Conservation (phyloP, 2,329 filamentous ascomycete species). For the Ilyonectria sp. region DNA sequence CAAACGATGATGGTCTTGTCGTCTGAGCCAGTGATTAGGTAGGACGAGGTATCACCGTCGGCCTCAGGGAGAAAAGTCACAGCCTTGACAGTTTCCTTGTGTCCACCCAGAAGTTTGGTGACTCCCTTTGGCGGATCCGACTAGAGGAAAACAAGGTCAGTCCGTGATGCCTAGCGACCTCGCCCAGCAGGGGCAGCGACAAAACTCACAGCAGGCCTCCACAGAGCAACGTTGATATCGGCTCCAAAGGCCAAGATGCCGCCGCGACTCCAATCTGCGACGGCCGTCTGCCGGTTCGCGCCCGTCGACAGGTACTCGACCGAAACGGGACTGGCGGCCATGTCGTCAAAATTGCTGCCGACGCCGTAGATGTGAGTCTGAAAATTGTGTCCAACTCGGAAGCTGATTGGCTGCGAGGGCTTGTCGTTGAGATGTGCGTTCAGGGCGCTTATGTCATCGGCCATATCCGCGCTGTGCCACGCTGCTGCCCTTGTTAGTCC, state of each 20-base stretch:
- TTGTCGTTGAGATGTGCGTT: constrained; percentile 39
- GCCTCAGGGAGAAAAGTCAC: constrained; percentile 80
- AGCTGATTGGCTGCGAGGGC: constrained; percentile 55
- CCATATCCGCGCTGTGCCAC: background rate
- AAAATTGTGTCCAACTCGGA: constrained; percentile 52
- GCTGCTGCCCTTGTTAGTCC: background rate
- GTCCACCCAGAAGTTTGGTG: constrained; percentile 78
- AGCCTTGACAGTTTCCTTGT: constrained; percentile 85
- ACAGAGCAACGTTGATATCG: constrained; percentile 89
- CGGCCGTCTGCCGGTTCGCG: constrained; percentile 90
- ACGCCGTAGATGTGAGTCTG: constrained; percentile 49
- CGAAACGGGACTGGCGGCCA: constrained; percentile 52
- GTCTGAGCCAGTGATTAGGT: constrained; percentile 85
- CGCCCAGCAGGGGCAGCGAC: background rate
- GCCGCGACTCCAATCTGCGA: constrained; percentile 87
- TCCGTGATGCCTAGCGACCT: background rate
- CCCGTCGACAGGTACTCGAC: constrained; percentile 79
- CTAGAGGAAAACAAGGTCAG: constrained; percentile 47
- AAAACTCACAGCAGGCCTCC: constrained; percentile 80
- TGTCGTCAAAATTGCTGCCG: constrained; percentile 38
- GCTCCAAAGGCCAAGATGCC: constrained; percentile 90
- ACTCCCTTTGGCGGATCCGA: constrained; percentile 69
- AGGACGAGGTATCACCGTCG: constrained; percentile 61
- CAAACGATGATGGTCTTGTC: constrained; percentile 86
- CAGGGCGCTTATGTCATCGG: constrained; percentile 45